phyloP scores from a whole-genome alignment of 257 asterid species.

The Handroanthus guayacan region DNA sequence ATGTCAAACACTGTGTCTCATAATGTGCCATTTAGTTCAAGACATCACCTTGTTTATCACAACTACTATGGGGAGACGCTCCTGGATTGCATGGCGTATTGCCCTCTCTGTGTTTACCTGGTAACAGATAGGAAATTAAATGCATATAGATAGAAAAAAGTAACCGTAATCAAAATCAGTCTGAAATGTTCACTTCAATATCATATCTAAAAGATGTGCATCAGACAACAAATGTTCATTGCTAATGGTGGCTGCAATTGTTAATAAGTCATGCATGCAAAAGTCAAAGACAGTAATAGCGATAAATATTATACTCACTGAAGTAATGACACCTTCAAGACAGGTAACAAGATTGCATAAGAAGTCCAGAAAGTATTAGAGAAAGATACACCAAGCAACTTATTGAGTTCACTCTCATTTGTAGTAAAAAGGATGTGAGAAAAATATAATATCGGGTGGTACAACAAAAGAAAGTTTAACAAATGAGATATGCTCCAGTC shows the following conservation, averaged over 20 bases:
- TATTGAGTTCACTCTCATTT: background rate
- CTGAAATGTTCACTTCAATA: background rate
- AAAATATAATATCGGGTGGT: background rate
- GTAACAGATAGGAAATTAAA: slow-evolving; percentile 31
- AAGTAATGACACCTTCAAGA: background rate
- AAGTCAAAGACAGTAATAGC: background rate
- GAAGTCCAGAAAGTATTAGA: background rate
- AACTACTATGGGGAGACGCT: slow-evolving; percentile 83
- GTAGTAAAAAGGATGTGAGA: background rate
- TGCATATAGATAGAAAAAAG: slow-evolving; percentile 11
- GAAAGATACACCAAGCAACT: slow-evolving; percentile 3
- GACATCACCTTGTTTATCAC: slow-evolving; percentile 85
- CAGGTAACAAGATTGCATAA: background rate
- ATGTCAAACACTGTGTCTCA: slow-evolving; percentile 20
- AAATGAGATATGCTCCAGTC: background rate
- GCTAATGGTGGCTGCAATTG: background rate
- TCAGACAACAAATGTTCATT: background rate
- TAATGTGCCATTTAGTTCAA: slow-evolving; percentile 1
- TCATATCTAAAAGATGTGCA: slow-evolving; percentile 15
- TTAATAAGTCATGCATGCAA: slow-evolving; percentile 3
- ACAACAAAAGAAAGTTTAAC: background rate
- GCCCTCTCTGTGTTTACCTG: slow-evolving; percentile 97
- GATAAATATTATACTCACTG: background rate
- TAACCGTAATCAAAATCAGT: background rate
- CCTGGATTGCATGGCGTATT: slow-evolving; percentile 89